A percentile compares a stretch with the other conserved stretches of the same genome.
phyloP scores from a whole-genome alignment of 805 yeast genomes.

The Tetrapisispora pingtungensis region DNA sequence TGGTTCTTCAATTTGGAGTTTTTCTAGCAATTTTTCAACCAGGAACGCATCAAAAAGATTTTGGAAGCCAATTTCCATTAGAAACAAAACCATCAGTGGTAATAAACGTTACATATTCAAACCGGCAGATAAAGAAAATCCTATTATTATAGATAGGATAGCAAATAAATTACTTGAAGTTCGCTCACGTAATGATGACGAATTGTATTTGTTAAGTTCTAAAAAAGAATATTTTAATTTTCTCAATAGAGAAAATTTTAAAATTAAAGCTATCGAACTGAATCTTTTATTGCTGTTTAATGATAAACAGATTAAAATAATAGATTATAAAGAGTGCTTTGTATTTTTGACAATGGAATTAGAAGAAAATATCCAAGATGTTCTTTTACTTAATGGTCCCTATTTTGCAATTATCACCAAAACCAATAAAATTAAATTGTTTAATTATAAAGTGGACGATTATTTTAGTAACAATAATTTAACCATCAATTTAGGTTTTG shows the following conservation, averaged over 20 bases:
- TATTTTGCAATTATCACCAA: conserved; percentile 18
- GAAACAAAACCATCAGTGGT: background rate
- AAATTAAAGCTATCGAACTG: conserved; percentile 14
- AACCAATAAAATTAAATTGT: conserved; percentile 13
- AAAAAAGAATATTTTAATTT: conserved; percentile 14
- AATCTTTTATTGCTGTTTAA: conserved; percentile 16
- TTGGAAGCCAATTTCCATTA: background rate
- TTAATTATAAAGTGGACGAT: conserved; percentile 20
- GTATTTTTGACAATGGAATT: conserved; percentile 15
- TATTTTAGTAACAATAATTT: conserved; percentile 3
- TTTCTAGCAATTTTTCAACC: background rate
- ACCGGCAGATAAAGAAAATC: conserved; percentile 4
- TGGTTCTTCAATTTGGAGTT: conserved; percentile 2
- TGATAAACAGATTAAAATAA: conserved; percentile 11
- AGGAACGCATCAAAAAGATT: background rate
- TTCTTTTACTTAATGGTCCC: conserved; percentile 10
- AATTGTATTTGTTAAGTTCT: conserved; percentile 10
- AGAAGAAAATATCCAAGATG: conserved; percentile 17
- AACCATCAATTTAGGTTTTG: conserved; percentile 13
- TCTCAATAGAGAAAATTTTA: conserved; percentile 12
- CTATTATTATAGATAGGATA: conserved; percentile 16
- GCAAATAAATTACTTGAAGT: conserved; percentile 8
- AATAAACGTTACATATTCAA: conserved; percentile 12
- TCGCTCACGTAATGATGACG: background rate
- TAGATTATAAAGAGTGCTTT: conserved; percentile 23